Percentiles rank a stretch among this genome's conserved stretches.
Conservation (phyloP, 805 yeast genomes). For the Saturnispora ahearnii region DNA sequence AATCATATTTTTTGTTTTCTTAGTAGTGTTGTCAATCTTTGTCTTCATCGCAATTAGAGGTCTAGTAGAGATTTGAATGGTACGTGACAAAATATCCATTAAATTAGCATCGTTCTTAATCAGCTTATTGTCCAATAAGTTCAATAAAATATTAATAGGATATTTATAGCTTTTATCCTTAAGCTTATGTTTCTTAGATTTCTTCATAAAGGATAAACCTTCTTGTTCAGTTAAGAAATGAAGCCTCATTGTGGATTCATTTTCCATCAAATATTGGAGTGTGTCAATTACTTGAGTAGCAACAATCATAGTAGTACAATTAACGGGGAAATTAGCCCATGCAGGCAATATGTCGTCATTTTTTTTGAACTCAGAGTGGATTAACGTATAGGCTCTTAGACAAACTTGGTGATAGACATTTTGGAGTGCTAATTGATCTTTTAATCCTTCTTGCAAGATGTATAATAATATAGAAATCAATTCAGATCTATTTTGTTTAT, state of each 20-base stretch:
- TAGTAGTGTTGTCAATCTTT: conserved; percentile 31
- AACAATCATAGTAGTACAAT: conserved; percentile 58
- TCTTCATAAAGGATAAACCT: conserved; percentile 33
- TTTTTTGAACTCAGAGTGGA: not conserved
- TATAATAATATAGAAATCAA: conserved; percentile 58
- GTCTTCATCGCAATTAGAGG: conserved; percentile 47
- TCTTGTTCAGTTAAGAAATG: conserved; percentile 78
- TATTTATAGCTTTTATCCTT: conserved; percentile 42
- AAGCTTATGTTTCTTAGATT: conserved; percentile 29
- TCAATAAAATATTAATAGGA: conserved; percentile 65
- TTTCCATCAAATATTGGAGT: conserved; percentile 58
- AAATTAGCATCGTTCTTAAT: conserved; percentile 64
- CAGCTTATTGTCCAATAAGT: conserved; percentile 51
- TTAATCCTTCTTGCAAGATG: conserved; percentile 67
- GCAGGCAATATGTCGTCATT: not conserved
- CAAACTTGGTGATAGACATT: conserved; percentile 51
- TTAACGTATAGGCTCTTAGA: conserved; percentile 32
- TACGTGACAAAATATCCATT: conserved; percentile 67
- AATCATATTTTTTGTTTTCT: conserved; percentile 16
- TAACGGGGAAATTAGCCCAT: conserved; percentile 38
- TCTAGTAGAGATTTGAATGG: conserved; percentile 67
- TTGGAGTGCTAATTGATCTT: conserved; percentile 51
- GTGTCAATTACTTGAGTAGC: conserved; percentile 75
- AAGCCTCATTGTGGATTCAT: conserved; percentile 57
- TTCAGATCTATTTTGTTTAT: conserved; percentile 72